These are phyloP conservation scores for Crucihimalaya himalaica DNA, from an alignment of 345 rosid species.

Conservation along the genomic window DNA sequence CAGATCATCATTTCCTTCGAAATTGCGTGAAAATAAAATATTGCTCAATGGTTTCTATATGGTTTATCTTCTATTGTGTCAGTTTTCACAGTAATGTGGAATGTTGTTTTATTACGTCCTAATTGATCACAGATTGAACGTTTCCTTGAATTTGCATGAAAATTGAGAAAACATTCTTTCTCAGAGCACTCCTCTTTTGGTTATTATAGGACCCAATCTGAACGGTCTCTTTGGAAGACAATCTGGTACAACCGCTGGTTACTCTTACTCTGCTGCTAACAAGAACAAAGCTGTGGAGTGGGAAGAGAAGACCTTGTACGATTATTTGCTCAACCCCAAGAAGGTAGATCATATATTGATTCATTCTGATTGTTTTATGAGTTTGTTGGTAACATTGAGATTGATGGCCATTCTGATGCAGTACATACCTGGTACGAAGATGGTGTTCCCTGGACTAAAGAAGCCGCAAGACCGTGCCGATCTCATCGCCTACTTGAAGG, in stretches of 20 bases:
- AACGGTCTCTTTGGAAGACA: constrained; percentile 92
- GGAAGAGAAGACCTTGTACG: constrained; percentile 85
- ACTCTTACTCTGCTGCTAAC: constrained; percentile 91
- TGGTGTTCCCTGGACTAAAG: constrained; percentile 98
- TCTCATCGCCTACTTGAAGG: constrained; percentile 90
- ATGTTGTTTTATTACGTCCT: too few relatives aligned
- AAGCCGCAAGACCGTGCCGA: constrained; percentile 92
- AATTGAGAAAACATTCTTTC: background rate
- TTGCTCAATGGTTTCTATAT: too few relatives aligned
- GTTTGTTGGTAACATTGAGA: background rate
- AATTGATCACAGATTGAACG: too few relatives aligned
- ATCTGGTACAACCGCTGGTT: constrained; percentile 58
- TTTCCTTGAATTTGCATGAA: too few relatives aligned
- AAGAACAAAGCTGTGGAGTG: constrained; percentile 83
- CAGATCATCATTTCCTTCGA: background rate
- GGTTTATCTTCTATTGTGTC: background rate
- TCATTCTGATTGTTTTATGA: background rate
- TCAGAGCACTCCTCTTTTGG: background rate
- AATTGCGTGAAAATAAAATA: background rate
- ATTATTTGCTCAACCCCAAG: constrained; percentile 88
- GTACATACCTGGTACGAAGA: constrained; percentile 98
- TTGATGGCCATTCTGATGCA: constrained; percentile 39
- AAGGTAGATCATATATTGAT: constrained; percentile 51
- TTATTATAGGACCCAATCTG: constrained; percentile 71
- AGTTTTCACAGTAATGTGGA: too few relatives aligned